These are phyloP conservation scores for Schwanniomyces vanrijiae DNA, from an alignment of 805 yeast genomes.

Conservation along the genomic window DNA sequence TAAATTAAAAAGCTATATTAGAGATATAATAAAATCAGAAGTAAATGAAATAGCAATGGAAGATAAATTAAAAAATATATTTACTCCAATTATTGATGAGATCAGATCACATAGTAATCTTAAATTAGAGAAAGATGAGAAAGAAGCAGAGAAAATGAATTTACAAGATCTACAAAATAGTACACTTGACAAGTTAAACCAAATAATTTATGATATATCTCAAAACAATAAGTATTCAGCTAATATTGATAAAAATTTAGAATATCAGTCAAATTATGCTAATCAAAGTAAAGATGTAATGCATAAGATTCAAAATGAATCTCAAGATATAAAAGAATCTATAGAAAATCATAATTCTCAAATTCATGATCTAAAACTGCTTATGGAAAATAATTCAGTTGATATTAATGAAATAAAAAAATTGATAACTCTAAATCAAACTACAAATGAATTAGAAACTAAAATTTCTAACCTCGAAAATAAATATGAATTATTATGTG, in stretches of 20 bases:
- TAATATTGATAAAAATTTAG: not conserved
- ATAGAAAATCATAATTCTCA: not conserved
- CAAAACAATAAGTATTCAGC: not conserved
- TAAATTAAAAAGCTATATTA: not conserved
- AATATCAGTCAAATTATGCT: not conserved
- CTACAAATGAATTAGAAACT: not conserved
- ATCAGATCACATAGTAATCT: not conserved
- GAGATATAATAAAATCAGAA: not conserved
- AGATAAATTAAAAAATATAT: not conserved
- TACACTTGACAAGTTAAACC: not conserved
- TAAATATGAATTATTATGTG: slow-evolving; percentile 19
- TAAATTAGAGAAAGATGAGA: not conserved
- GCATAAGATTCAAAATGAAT: not conserved
- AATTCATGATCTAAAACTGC: not conserved
- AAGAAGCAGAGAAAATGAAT: not conserved
- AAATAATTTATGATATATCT: not conserved
- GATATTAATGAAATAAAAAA: not conserved
- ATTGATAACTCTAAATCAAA: not conserved
- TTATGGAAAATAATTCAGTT: not conserved
- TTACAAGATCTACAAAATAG: not conserved
- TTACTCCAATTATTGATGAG: not conserved
- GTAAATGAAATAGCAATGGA: not conserved
- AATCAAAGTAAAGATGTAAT: not conserved
- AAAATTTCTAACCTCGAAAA: slow-evolving; percentile 11
- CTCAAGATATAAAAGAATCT: not conserved